phyloP scores from a whole-genome alignment of 768 basidiomycete genomes.

The Hirschioporus abietinus region DNA sequence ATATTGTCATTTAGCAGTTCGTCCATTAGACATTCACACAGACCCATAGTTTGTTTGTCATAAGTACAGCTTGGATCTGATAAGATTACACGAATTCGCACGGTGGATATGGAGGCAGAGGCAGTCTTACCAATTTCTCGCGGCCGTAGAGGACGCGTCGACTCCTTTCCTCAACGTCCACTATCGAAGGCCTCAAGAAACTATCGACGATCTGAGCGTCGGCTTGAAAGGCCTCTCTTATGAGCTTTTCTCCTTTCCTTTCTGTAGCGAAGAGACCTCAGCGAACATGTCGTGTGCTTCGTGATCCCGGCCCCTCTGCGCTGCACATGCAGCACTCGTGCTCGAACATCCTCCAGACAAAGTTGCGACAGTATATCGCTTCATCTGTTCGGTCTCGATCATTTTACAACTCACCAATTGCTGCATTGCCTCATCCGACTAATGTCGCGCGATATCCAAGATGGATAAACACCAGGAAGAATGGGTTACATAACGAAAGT shows the following conservation, averaged over 20 bases:
- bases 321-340: background rate
- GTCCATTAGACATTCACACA: too few relatives aligned
- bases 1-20: background rate
- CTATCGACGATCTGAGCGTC: background rate
- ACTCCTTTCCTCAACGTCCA: background rate
- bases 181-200: background rate
- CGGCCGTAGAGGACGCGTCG: background rate
- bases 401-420: slow-evolving; percentile 3
- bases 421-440: slow-evolving; percentile 9
- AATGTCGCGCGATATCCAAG: slow-evolving; percentile 22
- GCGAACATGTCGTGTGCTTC: background rate
- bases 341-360: background rate
- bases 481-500: slow-evolving; percentile 10
- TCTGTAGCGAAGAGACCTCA: background rate
- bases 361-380: background rate
- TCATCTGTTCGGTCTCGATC: slow-evolving; percentile 4
- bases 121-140: background rate
- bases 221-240: background rate
- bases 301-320: background rate
- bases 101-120: background rate
- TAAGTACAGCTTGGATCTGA: background rate
- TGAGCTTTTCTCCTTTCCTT: background rate
- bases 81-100: background rate
- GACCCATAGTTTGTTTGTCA: too few relatives aligned
- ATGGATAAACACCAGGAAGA: slow-evolving; percentile 26